These are phyloP conservation scores for Colletotrichum liriopes DNA, from an alignment of 2,329 filamentous ascomycete species.

Conservation along the genomic window DNA sequence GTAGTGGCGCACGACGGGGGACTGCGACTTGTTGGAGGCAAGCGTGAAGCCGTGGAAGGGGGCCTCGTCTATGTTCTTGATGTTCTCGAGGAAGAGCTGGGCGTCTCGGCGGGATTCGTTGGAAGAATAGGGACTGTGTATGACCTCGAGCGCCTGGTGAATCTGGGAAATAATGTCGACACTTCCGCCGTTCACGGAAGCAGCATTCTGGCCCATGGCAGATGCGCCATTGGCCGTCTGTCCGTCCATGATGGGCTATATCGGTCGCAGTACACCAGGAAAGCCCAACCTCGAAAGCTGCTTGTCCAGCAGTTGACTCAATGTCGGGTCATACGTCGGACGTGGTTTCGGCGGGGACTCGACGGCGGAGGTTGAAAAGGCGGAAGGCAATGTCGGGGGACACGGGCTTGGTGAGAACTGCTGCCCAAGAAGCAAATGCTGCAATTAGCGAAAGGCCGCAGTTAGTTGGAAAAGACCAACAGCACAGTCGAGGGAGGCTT, in stretches of 20 bases:
- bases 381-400: slow-evolving; percentile 8
- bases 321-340: slow-evolving; percentile 29
- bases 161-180: slow-evolving; percentile 75
- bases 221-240: slow-evolving; percentile 53
- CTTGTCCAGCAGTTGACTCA: slow-evolving; percentile 35
- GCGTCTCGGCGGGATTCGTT: slow-evolving; percentile 89
- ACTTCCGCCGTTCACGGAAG: slow-evolving; percentile 56
- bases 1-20: slow-evolving; percentile 91
- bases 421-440: slow-evolving; percentile 31
- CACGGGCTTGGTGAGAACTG: slow-evolving; percentile 27
- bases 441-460: slow-evolving; percentile 23
- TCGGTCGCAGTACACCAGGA: slow-evolving; percentile 33
- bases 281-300: slow-evolving; percentile 31
- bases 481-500: not conserved
- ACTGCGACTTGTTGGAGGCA: slow-evolving; percentile 81
- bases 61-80: slow-evolving; percentile 85
- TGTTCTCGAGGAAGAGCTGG: slow-evolving; percentile 85
- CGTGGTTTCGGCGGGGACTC: slow-evolving; percentile 10
- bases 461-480: not conserved
- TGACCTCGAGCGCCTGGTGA: slow-evolving; percentile 86
- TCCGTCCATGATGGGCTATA: slow-evolving; percentile 51
- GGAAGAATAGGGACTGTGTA: slow-evolving; percentile 85
- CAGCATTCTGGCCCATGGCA: slow-evolving; percentile 36
- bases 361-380: slow-evolving; percentile 3
- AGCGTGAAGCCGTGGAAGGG: slow-evolving; percentile 89